Conservation (phyloP, 2,329 filamentous ascomycete species). For the Verticillium nonalfalfae region DNA sequence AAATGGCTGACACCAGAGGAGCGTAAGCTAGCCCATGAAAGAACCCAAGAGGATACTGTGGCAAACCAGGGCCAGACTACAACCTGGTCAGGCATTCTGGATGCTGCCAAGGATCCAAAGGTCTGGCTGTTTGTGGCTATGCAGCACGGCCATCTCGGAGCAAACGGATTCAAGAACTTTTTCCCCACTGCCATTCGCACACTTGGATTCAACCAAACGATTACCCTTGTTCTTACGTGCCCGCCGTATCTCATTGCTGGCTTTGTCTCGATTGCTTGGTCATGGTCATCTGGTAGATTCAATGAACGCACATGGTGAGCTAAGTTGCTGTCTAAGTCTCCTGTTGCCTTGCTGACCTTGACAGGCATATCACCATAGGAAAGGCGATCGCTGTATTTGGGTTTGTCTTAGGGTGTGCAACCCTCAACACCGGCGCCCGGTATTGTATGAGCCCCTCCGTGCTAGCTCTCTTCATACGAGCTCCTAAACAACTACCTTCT, state of each 20-base stretch:
- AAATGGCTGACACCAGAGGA: conserved; percentile 26
- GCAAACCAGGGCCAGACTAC: conserved; percentile 13
- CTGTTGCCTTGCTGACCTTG: background rate
- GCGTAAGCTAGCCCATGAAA: conserved; percentile 31
- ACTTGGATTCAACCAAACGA: conserved; percentile 29
- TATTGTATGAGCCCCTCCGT: conserved; percentile 10
- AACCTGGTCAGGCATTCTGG: conserved; percentile 31
- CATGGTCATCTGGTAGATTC: conserved; percentile 9
- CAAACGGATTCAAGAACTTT: conserved; percentile 24
- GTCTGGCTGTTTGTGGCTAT: conserved; percentile 39
- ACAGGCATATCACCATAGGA: conserved; percentile 2
- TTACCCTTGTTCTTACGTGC: conserved; percentile 35
- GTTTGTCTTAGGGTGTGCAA: conserved; percentile 17
- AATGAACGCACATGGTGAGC: conserved; percentile 8
- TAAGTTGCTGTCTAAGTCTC: background rate
- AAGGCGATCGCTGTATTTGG: conserved; percentile 7
- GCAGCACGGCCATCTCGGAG: conserved; percentile 34
- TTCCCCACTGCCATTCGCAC: conserved; percentile 19
- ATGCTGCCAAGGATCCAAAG: conserved; percentile 33
- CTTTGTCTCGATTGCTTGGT: conserved; percentile 28
- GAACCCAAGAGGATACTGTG: conserved; percentile 24
- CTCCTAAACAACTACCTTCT: too few relatives aligned
- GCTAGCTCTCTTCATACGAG: too few relatives aligned
- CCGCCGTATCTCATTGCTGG: conserved; percentile 35
- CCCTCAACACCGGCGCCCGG: conserved; percentile 18